A percentile compares a stretch with the other conserved stretches of the same genome.
Evolutionary conservation across 345 rosid genomes (phyloP).

Genomic region (Gossypium rotundifolium): DNA sequence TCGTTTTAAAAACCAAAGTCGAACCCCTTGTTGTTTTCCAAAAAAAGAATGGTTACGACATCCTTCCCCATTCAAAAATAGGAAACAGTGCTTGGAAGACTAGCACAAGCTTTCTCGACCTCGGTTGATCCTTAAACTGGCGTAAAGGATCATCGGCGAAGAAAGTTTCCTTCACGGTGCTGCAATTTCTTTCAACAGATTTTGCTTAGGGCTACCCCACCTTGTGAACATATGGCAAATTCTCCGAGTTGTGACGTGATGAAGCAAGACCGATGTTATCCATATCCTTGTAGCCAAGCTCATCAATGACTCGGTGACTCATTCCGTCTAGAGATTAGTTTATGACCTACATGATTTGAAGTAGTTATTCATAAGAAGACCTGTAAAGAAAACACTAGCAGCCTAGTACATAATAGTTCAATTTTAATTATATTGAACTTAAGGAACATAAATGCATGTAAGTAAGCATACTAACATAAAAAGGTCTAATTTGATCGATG

Average conservation of each 20-base stretch:
- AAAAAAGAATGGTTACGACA: too few species aligned
- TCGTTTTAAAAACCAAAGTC: too few species aligned
- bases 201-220: conserved; percentile 75
- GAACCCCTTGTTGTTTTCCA: too few species aligned
- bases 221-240: conserved; percentile 47
- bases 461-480: not conserved
- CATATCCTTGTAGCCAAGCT: conserved; percentile 3
- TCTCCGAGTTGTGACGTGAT: conserved; percentile 13
- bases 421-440: not conserved
- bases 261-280: conserved; percentile 9
- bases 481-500: not conserved
- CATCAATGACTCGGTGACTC: not conserved
- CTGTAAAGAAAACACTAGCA: not conserved
- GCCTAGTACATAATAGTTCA: not conserved
- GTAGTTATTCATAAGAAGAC: not conserved
- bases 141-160: conserved; percentile 87
- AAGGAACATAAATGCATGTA: not conserved
- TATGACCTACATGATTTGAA: not conserved
- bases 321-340: not conserved
- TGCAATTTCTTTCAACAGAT: conserved; percentile 53
- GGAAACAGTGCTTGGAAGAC: conserved; percentile 76
- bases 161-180: conserved; percentile 66
- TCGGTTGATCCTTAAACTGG: conserved; percentile 65
- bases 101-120: conserved; percentile 48
- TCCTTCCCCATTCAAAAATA: conserved; percentile 61